Conservation (phyloP, 495 filamentous ascomycete genomes). For the Aspergillus sclerotioniger region DNA sequence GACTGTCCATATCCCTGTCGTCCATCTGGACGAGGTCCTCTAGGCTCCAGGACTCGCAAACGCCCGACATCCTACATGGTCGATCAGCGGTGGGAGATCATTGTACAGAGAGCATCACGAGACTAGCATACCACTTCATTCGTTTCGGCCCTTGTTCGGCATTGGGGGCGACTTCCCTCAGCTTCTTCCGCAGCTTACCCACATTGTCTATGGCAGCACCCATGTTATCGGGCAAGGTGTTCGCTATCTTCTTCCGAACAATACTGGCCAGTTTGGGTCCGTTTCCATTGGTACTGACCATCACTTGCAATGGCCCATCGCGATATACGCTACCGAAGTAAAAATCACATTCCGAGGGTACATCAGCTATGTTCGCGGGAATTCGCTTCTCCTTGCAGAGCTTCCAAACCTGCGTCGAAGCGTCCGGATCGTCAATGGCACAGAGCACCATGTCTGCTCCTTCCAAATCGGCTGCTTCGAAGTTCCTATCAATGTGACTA, state of each 20-base stretch:
- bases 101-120: neutral
- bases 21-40: constrained; percentile 83
- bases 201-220: constrained; percentile 83
- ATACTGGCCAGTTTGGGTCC: constrained; percentile 88
- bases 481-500: constrained; percentile 74
- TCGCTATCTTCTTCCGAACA: constrained; percentile 79
- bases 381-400: constrained; percentile 83
- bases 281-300: constrained; percentile 98
- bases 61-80: constrained; percentile 70
- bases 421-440: constrained; percentile 87
- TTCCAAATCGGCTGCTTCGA: constrained; percentile 79
- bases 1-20: constrained; percentile 76
- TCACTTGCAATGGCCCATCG: constrained; percentile 93
- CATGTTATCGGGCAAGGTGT: constrained; percentile 67
- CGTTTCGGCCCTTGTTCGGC: constrained; percentile 76
- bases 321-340: constrained; percentile 96
- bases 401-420: constrained; percentile 84
- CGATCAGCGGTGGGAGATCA: neutral
- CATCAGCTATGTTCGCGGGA: constrained; percentile 93
- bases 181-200: constrained; percentile 72
- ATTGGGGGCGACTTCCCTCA: constrained; percentile 72
- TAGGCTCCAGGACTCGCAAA: constrained; percentile 84
- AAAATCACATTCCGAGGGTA: constrained; percentile 95
- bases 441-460: constrained; percentile 81
- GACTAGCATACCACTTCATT: constrained; percentile 74